Evolutionary conservation across 106 monocot species (phyloP), one percentile per base, ranked within the genome.

Genomic region (Hemerocallis citrina): DNA sequence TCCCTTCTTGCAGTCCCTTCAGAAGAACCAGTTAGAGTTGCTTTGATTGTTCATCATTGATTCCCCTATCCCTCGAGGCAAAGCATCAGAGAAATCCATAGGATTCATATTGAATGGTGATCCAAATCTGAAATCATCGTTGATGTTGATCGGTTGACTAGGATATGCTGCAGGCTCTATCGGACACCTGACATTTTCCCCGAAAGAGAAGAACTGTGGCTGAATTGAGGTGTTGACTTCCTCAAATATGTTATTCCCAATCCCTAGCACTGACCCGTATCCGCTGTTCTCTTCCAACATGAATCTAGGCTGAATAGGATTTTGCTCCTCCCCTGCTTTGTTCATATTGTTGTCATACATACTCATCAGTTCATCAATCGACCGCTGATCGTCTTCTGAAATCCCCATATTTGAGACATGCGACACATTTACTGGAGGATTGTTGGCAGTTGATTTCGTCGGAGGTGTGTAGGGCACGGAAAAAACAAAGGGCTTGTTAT

Each of bases 311-410:
- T 56, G 29, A 19, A 30, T 17, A 0, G 55, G 33, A 32, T 34
- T 56, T 1, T 38, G 61, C 23, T 42, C 44, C 30, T 52, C 63
- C 55, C 37, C 21, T 19, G 38, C 34, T 23, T 40, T 30, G n/a
- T 47, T 22, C 25, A 79, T 30, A 28, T 51, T 74, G 59, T 27
- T 71, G 11, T 93, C 85, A 17, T 89, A 93, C 41, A 77, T 59
- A 17, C 66, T 66, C 89, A 93, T 79, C 55, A 93, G 77, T 6
- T 83, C 85, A 25, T 55, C 63, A 37, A 89, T 85, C 1, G 74
- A 77, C 14, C 71, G 81, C 48, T 84, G 82, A 2, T 79, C 91
- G 22, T 91, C 86, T 2, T 55, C 58, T 7, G 87, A 54, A 15
- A 85, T 71, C 3, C 70, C 81, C 45, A 93, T 32, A 34, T 49